Conservation (phyloP, 345 rosid species). For the Hibiscus tridactylites region DNA sequence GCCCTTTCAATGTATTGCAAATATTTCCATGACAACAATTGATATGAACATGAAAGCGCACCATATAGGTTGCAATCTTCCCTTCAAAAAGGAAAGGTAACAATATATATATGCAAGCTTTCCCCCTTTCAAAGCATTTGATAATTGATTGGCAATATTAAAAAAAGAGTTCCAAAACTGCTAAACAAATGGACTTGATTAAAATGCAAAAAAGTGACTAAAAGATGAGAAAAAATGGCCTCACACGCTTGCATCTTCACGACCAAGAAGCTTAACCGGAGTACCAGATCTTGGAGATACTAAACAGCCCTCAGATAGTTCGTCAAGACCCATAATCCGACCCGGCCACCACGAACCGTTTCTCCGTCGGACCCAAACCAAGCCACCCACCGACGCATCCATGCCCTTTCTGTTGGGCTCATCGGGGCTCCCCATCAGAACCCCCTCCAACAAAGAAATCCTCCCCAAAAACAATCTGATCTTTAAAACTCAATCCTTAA, state of each 20-base stretch:
- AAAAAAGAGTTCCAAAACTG: background rate
- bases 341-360: conserved; percentile 99
- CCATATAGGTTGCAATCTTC: no score
- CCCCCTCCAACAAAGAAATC: conserved; percentile 11
- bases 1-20: no score
- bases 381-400: conserved; percentile 74
- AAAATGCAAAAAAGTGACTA: background rate
- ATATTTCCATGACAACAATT: no score
- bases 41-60: no score
- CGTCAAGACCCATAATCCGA: conserved; percentile 59
- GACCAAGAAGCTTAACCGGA: conserved; percentile 93
- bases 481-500: conserved; percentile 16
- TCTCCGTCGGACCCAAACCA: conserved; percentile 94
- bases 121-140: background rate
- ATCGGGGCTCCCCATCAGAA: conserved; percentile 63
- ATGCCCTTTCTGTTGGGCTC: conserved; percentile 49
- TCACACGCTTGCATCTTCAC: conserved; percentile 91
- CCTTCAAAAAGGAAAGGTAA: no score
- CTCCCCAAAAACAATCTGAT: conserved; percentile 5
- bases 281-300: conserved; percentile 80
- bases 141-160: background rate
- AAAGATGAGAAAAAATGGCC: conserved; percentile 17
- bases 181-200: no score
- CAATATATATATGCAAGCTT: background rate
- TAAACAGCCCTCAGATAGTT: conserved; percentile 60